These are phyloP conservation scores for Amanita brunnescens DNA, from an alignment of 768 basidiomycete species.

Conservation along the genomic window DNA sequence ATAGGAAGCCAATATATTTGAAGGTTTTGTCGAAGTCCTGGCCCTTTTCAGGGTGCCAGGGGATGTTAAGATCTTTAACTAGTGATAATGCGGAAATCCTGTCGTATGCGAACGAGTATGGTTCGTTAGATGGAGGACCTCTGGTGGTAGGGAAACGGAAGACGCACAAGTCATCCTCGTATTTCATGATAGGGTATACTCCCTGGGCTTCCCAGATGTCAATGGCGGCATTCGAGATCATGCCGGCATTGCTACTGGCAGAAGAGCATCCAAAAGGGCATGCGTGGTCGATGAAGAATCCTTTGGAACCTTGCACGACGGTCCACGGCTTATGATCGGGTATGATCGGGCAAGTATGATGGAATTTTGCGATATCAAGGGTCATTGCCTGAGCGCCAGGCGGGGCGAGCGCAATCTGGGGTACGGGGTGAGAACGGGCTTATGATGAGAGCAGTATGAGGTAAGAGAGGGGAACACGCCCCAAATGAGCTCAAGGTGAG, in stretches of 20 bases:
- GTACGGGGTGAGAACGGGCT: background rate
- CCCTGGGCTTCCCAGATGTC: conserved; percentile 15
- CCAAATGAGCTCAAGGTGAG: no score
- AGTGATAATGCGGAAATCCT: background rate
- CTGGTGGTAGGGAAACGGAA: conserved; percentile 10
- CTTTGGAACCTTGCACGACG: conserved; percentile 11
- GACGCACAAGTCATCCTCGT: conserved; percentile 22
- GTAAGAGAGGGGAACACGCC: background rate
- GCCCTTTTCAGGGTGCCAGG: conserved; percentile 18
- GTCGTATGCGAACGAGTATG: conserved; percentile 5
- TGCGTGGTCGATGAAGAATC: conserved; percentile 17
- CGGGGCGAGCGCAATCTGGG: background rate
- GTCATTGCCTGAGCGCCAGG: conserved; percentile 19
- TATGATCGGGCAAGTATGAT: conserved; percentile 19
- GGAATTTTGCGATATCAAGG: conserved; percentile 23
- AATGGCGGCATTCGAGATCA: conserved; percentile 12
- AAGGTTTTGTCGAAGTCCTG: conserved; percentile 14
- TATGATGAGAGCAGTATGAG: background rate
- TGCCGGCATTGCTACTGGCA: conserved; percentile 16
- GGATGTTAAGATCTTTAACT: conserved; percentile 13
- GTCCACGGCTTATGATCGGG: conserved; percentile 21
- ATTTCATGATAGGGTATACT: conserved; percentile 11
- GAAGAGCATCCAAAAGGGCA: conserved; percentile 16
- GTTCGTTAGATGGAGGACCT: background rate
- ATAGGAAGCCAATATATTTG: conserved; percentile 22